Evolutionary conservation across 2,329 filamentous ascomycete species (phyloP).

Genomic region (Curvularia eragrostidis): DNA sequence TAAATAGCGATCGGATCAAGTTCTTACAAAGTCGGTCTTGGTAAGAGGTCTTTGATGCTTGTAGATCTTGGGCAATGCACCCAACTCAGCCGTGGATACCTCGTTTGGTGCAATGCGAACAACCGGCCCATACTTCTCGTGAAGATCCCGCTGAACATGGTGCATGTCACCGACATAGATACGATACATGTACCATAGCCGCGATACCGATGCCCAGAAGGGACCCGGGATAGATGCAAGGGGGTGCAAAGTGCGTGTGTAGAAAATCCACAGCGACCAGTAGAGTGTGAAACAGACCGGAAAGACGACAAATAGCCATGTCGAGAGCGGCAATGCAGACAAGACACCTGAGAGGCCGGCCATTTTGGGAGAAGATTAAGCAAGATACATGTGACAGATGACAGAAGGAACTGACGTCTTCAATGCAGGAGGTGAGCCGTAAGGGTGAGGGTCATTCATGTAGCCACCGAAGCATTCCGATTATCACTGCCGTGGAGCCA

Average conservation of each 20-base stretch:
- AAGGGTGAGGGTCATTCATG: neutral
- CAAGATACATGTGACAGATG: neutral
- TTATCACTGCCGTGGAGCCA: no score
- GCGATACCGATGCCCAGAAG: slow-evolving; percentile 27
- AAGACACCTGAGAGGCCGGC: slow-evolving; percentile 1
- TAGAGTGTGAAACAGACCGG: slow-evolving; percentile 13
- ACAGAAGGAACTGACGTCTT: neutral
- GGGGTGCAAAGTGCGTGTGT: slow-evolving; percentile 21
- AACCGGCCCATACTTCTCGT: slow-evolving; percentile 47
- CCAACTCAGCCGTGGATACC: slow-evolving; percentile 10
- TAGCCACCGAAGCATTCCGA: neutral
- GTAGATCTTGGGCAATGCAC: slow-evolving; percentile 20
- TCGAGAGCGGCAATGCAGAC: slow-evolving; percentile 8
- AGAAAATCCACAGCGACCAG: slow-evolving; percentile 20
- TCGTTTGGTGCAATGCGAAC: slow-evolving; percentile 58
- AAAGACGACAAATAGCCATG: slow-evolving; percentile 15
- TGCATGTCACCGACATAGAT: slow-evolving; percentile 10
- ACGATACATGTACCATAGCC: slow-evolving; percentile 25
- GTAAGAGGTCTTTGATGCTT: slow-evolving; percentile 20
- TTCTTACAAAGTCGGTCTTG: slow-evolving; percentile 27
- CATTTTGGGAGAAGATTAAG: slow-evolving; percentile 1
- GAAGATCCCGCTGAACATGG: slow-evolving; percentile 11
- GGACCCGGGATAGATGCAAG: slow-evolving; percentile 27
- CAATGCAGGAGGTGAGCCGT: neutral
- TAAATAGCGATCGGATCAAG: neutral